A percentile compares a stretch with the other conserved stretches of the same genome.
These are phyloP conservation scores for Bombardia bombarda DNA, from an alignment of 495 filamentous ascomycete species.

Conservation along the genomic window DNA sequence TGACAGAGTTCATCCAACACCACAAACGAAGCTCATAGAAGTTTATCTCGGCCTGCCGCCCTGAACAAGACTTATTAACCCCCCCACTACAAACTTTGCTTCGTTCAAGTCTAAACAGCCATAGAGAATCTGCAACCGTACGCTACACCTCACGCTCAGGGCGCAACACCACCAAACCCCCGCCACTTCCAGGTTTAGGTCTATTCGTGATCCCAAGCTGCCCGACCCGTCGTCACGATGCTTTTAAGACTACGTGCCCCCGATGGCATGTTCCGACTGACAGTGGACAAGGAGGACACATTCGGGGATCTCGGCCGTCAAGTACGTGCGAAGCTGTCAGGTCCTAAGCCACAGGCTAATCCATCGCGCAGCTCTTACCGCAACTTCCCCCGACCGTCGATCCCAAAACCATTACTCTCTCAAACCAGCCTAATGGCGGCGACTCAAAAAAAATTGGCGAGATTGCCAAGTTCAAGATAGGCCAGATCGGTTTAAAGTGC, in stretches of 20 bases:
- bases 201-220: no score
- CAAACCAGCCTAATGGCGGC: conserved; percentile 68
- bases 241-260: conserved; percentile 60
- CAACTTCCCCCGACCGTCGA: conserved; percentile 53
- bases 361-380: conserved; percentile 27
- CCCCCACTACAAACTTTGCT: no score
- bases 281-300: conserved; percentile 49
- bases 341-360: conserved; percentile 2
- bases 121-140: no score
- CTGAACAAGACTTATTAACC: no score
- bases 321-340: conserved; percentile 19
- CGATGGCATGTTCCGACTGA: conserved; percentile 64
- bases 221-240: conserved; percentile 34
- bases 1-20: no score
- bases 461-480: conserved; percentile 58
- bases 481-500: conserved; percentile 65
- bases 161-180: no score
- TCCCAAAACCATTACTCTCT: conserved; percentile 66
- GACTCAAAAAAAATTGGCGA: conserved; percentile 62
- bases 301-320: conserved; percentile 44
- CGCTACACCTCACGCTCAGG: no score
- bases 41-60: no score
- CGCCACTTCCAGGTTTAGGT: no score
- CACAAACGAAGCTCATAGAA: no score
- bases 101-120: no score